Evolutionary conservation across 768 basidiomycete genomes (phyloP).

Genomic region (Lyophyllum atratum): DNA sequence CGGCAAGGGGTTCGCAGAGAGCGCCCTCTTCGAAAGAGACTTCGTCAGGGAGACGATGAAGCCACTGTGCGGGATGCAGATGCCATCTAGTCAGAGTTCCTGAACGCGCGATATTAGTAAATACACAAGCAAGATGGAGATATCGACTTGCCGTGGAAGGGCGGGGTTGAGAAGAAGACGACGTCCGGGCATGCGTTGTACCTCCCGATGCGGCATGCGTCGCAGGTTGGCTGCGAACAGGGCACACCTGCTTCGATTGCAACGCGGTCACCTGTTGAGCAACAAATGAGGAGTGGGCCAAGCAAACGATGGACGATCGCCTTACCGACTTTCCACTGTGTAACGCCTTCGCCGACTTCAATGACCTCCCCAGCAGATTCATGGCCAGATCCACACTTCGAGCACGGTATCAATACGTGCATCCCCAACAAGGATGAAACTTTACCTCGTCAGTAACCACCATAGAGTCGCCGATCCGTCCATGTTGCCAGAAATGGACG

Average conservation of each 20-base stretch:
- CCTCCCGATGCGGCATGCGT: constrained; percentile 60
- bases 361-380: constrained; percentile 71
- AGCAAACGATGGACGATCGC: not conserved
- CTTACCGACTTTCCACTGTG: constrained; percentile 61
- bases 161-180: constrained; percentile 74
- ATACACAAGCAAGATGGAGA: not conserved
- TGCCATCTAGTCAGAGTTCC: constrained; percentile 69
- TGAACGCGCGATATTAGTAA: constrained; percentile 21
- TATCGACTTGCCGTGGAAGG: constrained; percentile 53
- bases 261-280: constrained; percentile 56
- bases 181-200: constrained; percentile 64
- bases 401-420: not conserved
- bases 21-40: constrained; percentile 71
- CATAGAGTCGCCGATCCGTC: constrained; percentile 69
- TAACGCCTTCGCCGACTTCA: constrained; percentile 66
- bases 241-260: constrained; percentile 73
- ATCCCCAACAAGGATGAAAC: not conserved
- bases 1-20: constrained; percentile 66
- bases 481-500: constrained; percentile 76
- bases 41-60: constrained; percentile 62
- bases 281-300: not conserved
- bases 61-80: constrained; percentile 67
- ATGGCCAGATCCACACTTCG: constrained; percentile 67
- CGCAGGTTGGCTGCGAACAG: constrained; percentile 62
- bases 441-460: constrained; percentile 65